Percentiles rank a stretch among this genome's conserved stretches.
These are phyloP conservation scores for Penicillium simplicissimum DNA, from an alignment of 495 filamentous ascomycete species.

Conservation along the genomic window DNA sequence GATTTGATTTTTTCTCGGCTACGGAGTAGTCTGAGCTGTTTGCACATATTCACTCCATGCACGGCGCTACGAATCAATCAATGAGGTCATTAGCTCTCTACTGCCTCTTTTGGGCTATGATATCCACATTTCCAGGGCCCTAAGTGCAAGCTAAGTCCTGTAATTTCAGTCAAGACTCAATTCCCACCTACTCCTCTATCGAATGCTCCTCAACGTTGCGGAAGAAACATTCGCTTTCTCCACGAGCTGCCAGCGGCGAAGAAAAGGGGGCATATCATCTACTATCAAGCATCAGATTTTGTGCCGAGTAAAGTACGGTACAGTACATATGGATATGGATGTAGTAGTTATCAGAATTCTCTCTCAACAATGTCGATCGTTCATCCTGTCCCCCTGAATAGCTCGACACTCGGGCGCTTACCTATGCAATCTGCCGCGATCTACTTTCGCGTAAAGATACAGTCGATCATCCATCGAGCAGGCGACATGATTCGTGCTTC, in stretches of 20 bases:
- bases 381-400: background rate
- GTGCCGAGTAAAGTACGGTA: background rate
- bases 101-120: background rate
- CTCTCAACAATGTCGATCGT: background rate
- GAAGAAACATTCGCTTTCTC: background rate
- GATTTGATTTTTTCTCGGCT: background rate
- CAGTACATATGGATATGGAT: no score
- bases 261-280: background rate
- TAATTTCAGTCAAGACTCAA: background rate
- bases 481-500: background rate
- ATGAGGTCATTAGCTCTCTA: no score
- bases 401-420: background rate
- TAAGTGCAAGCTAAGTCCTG: background rate
- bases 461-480: background rate
- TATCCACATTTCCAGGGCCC: background rate
- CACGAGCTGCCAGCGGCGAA: background rate
- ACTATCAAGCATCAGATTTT: background rate
- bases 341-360: background rate
- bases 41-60: no score
- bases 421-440: slow-evolving; percentile 3
- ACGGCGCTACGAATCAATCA: no score
- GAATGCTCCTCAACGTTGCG: background rate
- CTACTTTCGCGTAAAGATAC: background rate
- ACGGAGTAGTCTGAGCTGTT: no score
- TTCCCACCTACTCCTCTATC: background rate